Evolutionary conservation across 129 eudicot species (phyloP), one percentile per base, ranked within the genome.

Genomic region (Sambucus nigra): DNA sequence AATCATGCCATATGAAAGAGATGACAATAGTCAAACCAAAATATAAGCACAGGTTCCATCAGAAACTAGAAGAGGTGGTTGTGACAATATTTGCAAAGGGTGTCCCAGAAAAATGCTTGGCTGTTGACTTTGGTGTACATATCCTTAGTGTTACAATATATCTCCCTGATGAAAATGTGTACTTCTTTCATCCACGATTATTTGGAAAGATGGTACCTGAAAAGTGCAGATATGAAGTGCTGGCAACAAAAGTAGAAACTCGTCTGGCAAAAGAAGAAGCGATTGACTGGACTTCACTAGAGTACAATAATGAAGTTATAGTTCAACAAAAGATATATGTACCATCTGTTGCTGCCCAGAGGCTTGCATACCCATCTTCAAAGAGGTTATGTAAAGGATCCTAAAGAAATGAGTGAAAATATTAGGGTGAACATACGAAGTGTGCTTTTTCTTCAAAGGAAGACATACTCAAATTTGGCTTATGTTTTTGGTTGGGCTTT

Each of bases 211-310:
- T 92, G 25, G 50, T 82, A 58, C 95, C 99, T 25, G 64, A 78
- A 57, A 86, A 65, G 57, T 86, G 99, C 61, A 80, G 61, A 57
- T 82, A 66, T 49, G 76, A 65, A 5, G 91, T 92, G 47, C 72
- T 92, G 51, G 69, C 99, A 22, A 86, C 99, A 14, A 92, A 92
- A 59, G 64, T 92, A 68, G 99, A 92, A 65, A 86, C 86, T 42
- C 87, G 96, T 17, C 99, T 92, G 58, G 80, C 87, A 50, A 92
- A 92, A 72, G 91, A 69, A 48, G 99, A 92, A 63, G 10, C 76
- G 12, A 47, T 84, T 26, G 82, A 82, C 8, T 92, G 99, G 99
- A 79, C 87, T 26, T 79, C 89, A 25, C 94, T 86, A 15, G 99
- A 92, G 65, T 92, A 28, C 65, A 73, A 47, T 49, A 68, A 63